These are phyloP conservation scores for Turritis glabra DNA, from an alignment of 345 rosid genomes.

Conservation along the genomic window DNA sequence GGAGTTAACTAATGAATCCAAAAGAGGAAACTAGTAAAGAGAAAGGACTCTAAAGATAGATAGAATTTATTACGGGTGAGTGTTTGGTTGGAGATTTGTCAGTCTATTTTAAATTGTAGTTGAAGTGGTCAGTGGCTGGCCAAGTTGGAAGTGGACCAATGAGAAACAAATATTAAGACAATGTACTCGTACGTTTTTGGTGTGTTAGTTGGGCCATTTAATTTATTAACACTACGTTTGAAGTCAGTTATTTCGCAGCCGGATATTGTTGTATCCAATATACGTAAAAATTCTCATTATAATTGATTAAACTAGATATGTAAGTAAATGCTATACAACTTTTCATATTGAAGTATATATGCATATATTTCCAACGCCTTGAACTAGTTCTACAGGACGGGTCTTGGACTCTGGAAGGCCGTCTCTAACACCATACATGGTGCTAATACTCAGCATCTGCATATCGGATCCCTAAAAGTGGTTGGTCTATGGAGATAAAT, in stretches of 20 bases:
- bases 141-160: constrained; percentile 33
- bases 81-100: constrained; percentile 31
- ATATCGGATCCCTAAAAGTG: too few species aligned
- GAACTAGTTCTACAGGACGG: not conserved
- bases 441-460: too few species aligned
- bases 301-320: not conserved
- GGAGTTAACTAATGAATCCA: constrained; percentile 16
- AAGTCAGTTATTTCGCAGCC: constrained; percentile 3
- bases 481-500: too few species aligned
- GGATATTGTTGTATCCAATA: constrained; percentile 17
- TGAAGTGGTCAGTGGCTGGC: constrained; percentile 31
- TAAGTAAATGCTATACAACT: not conserved
- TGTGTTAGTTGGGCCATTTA: constrained; percentile 31
- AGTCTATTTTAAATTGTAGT: constrained; percentile 24
- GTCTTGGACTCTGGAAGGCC: too few species aligned
- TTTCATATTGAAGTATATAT: not conserved
- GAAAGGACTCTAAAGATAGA: constrained; percentile 14
- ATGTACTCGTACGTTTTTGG: constrained; percentile 15
- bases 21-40: constrained; percentile 19
- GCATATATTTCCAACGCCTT: not conserved
- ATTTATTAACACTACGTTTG: not conserved
- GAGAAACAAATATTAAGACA: constrained; percentile 13
- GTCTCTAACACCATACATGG: too few species aligned
- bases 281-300: not conserved
- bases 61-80: constrained; percentile 20